Evolutionary conservation across 306 rosid species (phyloP).

Genomic region (Ochetophila trinervis): DNA sequence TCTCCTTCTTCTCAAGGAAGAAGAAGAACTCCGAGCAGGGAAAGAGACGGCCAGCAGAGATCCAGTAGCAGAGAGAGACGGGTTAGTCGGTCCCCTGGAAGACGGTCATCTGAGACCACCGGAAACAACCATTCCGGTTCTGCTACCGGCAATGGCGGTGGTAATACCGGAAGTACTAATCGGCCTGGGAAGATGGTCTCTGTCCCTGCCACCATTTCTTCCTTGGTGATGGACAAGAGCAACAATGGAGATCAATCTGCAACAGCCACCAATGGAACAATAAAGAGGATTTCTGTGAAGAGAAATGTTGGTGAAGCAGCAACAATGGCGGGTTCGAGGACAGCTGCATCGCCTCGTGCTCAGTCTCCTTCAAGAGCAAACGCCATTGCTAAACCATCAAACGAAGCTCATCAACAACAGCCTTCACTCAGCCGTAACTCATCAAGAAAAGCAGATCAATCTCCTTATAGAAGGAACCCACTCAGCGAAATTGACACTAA

Average conservation of each 20-base stretch:
- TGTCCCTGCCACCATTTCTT: conserved; percentile 85
- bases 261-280: conserved; percentile 13
- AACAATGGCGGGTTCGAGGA: conserved; percentile 40
- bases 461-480: conserved; percentile 89
- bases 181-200: conserved; percentile 92
- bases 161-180: conserved; percentile 18
- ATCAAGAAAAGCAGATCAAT: conserved; percentile 78
- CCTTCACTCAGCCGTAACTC: conserved; percentile 81
- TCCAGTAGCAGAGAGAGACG: conserved; percentile 82
- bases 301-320: conserved; percentile 58
- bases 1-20: conserved; percentile 59
- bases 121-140: not conserved
- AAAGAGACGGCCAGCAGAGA: conserved; percentile 59
- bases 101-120: conserved; percentile 47
- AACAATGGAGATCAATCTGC: conserved; percentile 50
- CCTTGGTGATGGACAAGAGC: conserved; percentile 74
- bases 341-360: conserved; percentile 69
- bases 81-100: conserved; percentile 81
- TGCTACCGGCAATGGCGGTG: not conserved
- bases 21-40: conserved; percentile 92
- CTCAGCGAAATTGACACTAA: conserved; percentile 75
- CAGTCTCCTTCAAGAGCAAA: conserved; percentile 66
- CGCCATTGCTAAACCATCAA: conserved; percentile 25
- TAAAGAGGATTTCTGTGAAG: conserved; percentile 67
- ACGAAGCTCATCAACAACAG: conserved; percentile 35